Evolutionary conservation across 176 grass and related monocot species (phyloP).

Genomic region (Aegilops speltoides): DNA sequence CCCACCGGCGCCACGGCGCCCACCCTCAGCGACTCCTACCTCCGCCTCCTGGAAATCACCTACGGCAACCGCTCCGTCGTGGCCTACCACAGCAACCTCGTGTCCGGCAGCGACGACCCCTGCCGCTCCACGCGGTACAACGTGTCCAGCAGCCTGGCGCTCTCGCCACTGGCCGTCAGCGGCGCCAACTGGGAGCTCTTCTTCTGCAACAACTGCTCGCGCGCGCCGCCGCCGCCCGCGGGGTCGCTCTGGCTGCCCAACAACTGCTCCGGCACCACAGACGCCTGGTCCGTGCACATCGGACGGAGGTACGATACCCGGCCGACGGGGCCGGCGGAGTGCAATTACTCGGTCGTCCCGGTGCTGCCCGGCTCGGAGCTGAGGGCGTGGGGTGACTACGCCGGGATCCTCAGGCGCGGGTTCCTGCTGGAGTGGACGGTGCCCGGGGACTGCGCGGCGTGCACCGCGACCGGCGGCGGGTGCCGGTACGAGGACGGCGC

Average conservation of each 20-base stretch:
- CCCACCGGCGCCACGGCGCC: slow-evolving; percentile 4
- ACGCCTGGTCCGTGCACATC: not conserved
- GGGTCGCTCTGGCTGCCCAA: not conserved
- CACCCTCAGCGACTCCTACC: slow-evolving; percentile 17
- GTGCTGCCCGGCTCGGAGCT: slow-evolving; percentile 38
- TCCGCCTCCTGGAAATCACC: slow-evolving; percentile 28
- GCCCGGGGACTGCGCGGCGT: slow-evolving; percentile 26
- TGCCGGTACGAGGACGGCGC: not conserved
- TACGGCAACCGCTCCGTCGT: slow-evolving; percentile 55
- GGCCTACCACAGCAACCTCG: slow-evolving; percentile 5
- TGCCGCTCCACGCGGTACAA: slow-evolving; percentile 38
- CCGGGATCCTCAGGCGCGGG: not conserved
- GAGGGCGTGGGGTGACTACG: not conserved
- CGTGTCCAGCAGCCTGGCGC: slow-evolving; percentile 34
- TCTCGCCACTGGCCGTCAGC: slow-evolving; percentile 22
- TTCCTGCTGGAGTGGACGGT: slow-evolving; percentile 42
- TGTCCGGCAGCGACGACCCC: not conserved
- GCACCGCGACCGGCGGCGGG: slow-evolving; percentile 1
- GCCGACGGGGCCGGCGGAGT: not conserved
- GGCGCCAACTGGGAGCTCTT: slow-evolving; percentile 41
- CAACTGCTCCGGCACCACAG: not conserved
- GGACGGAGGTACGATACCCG: not conserved
- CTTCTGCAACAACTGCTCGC: slow-evolving; percentile 46
- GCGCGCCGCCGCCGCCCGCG: not conserved
- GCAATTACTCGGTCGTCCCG: slow-evolving; percentile 24